Evolutionary conservation across 345 rosid species (phyloP).

Genomic region (Sisymbrium irio): DNA sequence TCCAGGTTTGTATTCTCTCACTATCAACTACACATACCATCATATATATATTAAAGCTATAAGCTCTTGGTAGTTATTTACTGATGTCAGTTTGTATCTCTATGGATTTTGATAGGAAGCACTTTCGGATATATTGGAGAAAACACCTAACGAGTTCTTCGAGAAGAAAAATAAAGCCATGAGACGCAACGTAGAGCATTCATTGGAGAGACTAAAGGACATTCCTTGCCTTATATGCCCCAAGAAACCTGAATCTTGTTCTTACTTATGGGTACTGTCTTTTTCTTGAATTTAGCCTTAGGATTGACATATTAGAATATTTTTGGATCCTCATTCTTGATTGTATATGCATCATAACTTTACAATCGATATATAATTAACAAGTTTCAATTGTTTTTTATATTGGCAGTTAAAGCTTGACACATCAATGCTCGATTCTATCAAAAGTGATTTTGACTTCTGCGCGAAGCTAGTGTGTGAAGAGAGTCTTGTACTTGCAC

Average conservation of each 20-base stretch:
- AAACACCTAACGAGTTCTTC: background rate
- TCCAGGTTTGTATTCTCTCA: slow-evolving; percentile 36
- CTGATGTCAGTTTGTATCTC: no score
- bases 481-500: slow-evolving; percentile 54
- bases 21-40: background rate
- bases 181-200: slow-evolving; percentile 40
- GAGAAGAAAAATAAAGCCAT: slow-evolving; percentile 13
- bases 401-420: slow-evolving; percentile 45
- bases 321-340: background rate
- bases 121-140: background rate
- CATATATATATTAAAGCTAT: background rate
- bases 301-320: no score
- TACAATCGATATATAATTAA: no score
- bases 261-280: slow-evolving; percentile 34
- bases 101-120: background rate
- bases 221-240: slow-evolving; percentile 52
- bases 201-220: slow-evolving; percentile 40
- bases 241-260: slow-evolving; percentile 53
- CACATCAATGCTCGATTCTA: slow-evolving; percentile 43
- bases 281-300: background rate
- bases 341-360: no score
- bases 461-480: slow-evolving; percentile 49
- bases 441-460: slow-evolving; percentile 52
- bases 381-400: background rate
- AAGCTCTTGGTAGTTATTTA: background rate